A percentile compares a stretch with the other conserved stretches of the same genome.
These are phyloP conservation scores for Tagetes erecta DNA, from an alignment of 129 eudicot species.

Conservation along the genomic window DNA sequence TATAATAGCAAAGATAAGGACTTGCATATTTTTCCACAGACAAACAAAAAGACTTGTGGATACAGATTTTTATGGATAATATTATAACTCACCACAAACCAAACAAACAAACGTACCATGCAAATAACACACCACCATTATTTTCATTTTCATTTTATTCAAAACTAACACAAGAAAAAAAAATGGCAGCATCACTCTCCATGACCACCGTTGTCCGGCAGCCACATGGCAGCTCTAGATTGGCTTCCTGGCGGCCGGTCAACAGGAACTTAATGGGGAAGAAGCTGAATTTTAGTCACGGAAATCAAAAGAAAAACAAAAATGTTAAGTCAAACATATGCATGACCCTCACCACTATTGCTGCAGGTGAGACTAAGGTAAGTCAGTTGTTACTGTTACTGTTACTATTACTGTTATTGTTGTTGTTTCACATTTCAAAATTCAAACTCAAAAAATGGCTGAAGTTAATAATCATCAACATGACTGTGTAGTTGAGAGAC, in stretches of 20 bases:
- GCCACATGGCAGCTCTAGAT: conserved; percentile 39
- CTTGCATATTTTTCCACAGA: too few species aligned
- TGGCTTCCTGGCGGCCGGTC: conserved; percentile 41
- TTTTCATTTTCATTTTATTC: conserved; percentile 6
- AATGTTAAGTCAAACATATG: conserved; percentile 37
- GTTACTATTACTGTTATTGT: too few species aligned
- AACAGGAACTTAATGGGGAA: conserved; percentile 82
- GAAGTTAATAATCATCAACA: not conserved
- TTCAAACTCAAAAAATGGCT: not conserved
- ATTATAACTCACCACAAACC: too few species aligned
- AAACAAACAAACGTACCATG: not conserved
- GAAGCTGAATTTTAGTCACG: conserved; percentile 43
- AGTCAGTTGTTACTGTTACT: conserved; percentile 12
- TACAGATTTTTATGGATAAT: too few species aligned
- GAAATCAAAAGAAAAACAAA: conserved; percentile 29
- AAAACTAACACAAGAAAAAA: not conserved
- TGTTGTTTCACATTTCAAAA: too few species aligned
- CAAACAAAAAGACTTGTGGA: too few species aligned
- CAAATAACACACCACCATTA: not conserved
- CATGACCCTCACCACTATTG: conserved; percentile 67
- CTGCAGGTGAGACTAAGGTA: conserved; percentile 87
- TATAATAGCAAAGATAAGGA: too few species aligned
- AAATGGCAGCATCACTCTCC: conserved; percentile 53
- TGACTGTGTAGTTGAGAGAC: conserved; percentile 57
- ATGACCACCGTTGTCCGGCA: conserved; percentile 44